A percentile compares a stretch with the other conserved stretches of the same genome.
These are phyloP conservation scores for Pythium brassicae DNA, from an alignment of 352 stramenopile genomes.

Conservation along the genomic window DNA sequence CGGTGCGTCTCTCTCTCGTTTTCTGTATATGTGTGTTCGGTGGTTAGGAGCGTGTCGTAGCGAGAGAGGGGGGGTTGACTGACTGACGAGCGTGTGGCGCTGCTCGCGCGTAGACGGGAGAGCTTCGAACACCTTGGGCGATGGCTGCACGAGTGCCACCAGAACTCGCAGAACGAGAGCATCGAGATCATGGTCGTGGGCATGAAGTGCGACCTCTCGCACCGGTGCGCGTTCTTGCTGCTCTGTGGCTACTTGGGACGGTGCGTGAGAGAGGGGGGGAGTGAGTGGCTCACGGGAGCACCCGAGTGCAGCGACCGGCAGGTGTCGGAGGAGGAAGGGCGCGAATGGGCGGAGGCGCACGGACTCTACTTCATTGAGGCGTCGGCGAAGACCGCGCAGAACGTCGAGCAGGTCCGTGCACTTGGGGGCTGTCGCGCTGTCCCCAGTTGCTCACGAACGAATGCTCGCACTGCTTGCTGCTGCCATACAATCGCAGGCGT, in stretches of 20 bases:
- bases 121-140: constrained; percentile 74
- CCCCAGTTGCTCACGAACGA: too few relatives aligned
- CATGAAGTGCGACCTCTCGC: constrained; percentile 75
- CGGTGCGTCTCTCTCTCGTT: constrained; percentile 18
- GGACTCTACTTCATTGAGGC: constrained; percentile 84
- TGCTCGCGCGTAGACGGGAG: constrained; percentile 50
- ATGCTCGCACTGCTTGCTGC: too few relatives aligned
- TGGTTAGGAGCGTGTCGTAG: too few relatives aligned
- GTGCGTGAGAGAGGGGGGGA: too few relatives aligned
- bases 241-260: not conserved
- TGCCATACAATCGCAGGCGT: too few relatives aligned
- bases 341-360: constrained; percentile 50
- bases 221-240: constrained; percentile 16
- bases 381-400: constrained; percentile 74
- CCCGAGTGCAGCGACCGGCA: constrained; percentile 33
- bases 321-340: constrained; percentile 65
- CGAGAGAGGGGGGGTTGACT: too few relatives aligned
- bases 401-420: constrained; percentile 66
- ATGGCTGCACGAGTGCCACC: constrained; percentile 80
- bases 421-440: too few relatives aligned
- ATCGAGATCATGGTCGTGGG: constrained; percentile 85
- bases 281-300: too few relatives aligned
- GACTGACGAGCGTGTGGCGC: too few relatives aligned
- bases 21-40: not conserved
- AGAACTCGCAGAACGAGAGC: constrained; percentile 83